Evolutionary conservation across 768 basidiomycete genomes (phyloP), one percentile per base, ranked within the genome.

Genomic region (Roridomyces roridus): DNA sequence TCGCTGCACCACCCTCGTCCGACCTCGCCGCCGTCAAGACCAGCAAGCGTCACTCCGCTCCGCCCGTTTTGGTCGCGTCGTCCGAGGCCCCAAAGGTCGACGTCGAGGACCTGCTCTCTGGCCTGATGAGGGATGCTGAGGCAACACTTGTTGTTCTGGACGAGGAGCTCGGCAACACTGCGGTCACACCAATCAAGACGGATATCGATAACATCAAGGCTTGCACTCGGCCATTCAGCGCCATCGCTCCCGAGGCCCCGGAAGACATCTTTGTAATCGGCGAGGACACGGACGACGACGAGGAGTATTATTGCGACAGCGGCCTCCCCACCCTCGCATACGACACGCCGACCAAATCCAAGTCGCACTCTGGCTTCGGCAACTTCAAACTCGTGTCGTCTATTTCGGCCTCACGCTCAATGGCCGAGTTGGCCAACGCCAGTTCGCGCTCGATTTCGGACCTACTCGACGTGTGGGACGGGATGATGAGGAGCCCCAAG

Each of bases 391-490:
- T 61, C 24, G 36, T 62, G 23, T 49, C 60, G 0, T 62, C 55
- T 10, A 62, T 62, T n/a, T 57, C 60, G 2, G 55, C 60, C 9
- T 57, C 60, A 0, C 28, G 9, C 2, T 62, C 60, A 2, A 47
- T 62, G 50, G 42, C 51, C 4, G 55, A 37, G 11, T 55, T 62
- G 46, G 50, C 60, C 10, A 46, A 36, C 37, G 37, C 51, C 2
- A 54, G 51, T 42, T 53, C 60, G 2, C 55, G 55, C 12, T 57
- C 55, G 9, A 17, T 62, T 11, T 37, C 21, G 35, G 60, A 62
- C 15, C 36, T 62, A 2, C 36, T 62, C 12, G 23, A 49, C 26
- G 11, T 41, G 1, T 51, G 52, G 21, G 60, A 62, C 39, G 34
- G 18, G 3, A 37, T 48, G 14, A 57, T 62, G 46, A 31, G 42